Base-by-base conservation (phyloP, 768 basidiomycete genomes). In the Russula foetens region DNA sequence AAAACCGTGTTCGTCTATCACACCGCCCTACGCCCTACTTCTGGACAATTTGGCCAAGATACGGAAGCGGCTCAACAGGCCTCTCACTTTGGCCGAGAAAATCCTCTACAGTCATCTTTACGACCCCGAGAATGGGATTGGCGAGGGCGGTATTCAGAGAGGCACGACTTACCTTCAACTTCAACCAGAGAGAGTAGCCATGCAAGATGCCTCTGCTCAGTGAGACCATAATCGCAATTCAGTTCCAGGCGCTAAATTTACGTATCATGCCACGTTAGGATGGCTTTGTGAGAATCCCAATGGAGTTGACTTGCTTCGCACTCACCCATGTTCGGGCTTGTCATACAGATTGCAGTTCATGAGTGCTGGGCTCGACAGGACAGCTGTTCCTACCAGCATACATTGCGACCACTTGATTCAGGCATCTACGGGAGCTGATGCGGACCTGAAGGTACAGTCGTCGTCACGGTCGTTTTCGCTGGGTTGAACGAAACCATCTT, bases 391-490 rank as follows among this genome's bases (percentile, higher is more conserved):
- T 33, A 82, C 87, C 7, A 91, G 90, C 63, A 97, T 99, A 63
- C 97, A 99, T 72, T 99, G 97, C 68, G 97, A 99, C 70, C 97
- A 99, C 74, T 80, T 99, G 47, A 98, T 99, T 59, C 92, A 94
- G 72, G 97, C 97, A 19, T 78, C 81, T n/a, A 82, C 87, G 56
- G 96, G 96, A 3, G 97, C 95, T 3, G 81, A 86, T 44, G 73
- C 82, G 3, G 97, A 99, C 70, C 75, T 99, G 60, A 77, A 92
- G 82, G 92, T 90, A 67, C 15, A 58, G 39, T 31, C 2, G 17
- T 51, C 19, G 9, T 60, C 24, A 11, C 21, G 24, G 21, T 53
- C 2, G 14, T 48, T 35, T 43, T 17, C 8, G 21, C 52, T 33
- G 39, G 21, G 29, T 8, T 29, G 61, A 54, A 28, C 12, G 33